Evolutionary conservation across 371 early-diverging fungal genomes (phyloP).

Genomic region (Parasitella parasitica): DNA sequence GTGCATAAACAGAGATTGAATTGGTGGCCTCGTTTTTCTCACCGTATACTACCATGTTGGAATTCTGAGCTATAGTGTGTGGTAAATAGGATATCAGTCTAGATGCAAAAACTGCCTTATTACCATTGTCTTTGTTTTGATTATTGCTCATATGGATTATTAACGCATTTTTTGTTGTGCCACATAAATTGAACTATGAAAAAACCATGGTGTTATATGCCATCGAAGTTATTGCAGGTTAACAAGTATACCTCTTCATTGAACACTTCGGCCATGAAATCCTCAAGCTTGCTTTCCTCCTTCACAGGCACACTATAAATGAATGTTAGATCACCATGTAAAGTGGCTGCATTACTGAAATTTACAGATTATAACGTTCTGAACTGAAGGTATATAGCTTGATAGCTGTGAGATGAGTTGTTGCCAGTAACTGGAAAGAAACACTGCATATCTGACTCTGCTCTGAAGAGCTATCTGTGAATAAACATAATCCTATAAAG

Average conservation of each 20-base stretch:
- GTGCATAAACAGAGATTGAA: background rate
- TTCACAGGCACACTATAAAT: background rate
- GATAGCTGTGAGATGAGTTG: background rate
- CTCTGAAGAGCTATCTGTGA: background rate
- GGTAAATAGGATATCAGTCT: background rate
- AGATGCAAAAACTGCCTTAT: background rate
- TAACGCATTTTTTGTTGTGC: conserved; percentile 7
- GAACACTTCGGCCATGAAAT: background rate
- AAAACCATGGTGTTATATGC: no score
- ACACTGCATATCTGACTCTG: background rate
- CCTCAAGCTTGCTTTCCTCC: background rate
- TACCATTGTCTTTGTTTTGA: background rate
- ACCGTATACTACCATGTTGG: background rate
- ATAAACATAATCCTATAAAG: conserved; percentile 1
- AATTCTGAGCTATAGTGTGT: background rate
- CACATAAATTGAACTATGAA: conserved; percentile 6
- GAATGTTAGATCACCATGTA: background rate
- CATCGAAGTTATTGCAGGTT: no score
- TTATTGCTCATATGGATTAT: background rate
- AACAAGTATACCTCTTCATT: background rate
- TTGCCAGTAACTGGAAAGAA: background rate
- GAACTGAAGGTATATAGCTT: background rate
- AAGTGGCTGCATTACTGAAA: no score
- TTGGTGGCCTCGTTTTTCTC: background rate
- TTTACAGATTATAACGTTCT: conserved; percentile 1